These are phyloP conservation scores for Rhododendron vialii DNA, from an alignment of 148 eudicot genomes.

Conservation along the genomic window DNA sequence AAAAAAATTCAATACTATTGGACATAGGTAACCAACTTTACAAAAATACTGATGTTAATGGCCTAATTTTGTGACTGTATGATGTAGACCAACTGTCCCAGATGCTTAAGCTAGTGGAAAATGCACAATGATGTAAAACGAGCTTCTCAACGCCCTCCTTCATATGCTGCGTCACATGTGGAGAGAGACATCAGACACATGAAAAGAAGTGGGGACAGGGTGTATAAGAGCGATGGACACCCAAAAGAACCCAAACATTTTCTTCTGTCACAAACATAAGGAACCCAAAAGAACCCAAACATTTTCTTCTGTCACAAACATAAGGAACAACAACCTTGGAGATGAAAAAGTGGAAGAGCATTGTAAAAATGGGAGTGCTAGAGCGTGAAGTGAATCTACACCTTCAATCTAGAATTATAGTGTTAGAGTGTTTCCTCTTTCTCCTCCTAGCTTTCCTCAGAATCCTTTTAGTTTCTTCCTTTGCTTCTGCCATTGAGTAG, in stretches of 20 bases:
- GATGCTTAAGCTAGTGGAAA: background rate
- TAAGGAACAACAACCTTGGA: slow-evolving; percentile 4
- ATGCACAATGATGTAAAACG: background rate
- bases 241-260: background rate
- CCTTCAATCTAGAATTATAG: slow-evolving; percentile 55
- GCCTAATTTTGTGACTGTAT: background rate
- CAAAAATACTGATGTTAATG: background rate
- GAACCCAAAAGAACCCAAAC: background rate
- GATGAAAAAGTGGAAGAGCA: background rate
- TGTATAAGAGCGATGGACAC: background rate
- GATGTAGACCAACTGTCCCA: background rate
- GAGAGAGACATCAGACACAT: background rate
- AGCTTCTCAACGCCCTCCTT: background rate
- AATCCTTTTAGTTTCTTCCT: slow-evolving; percentile 54
- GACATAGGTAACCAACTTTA: background rate
- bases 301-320: background rate
- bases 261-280: background rate
- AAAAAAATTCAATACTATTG: background rate
- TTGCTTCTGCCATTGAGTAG: slow-evolving; percentile 38
- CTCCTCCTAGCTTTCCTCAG: slow-evolving; percentile 82
- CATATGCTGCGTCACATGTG: background rate
- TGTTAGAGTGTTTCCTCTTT: slow-evolving; percentile 57
- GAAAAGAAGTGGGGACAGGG: background rate
- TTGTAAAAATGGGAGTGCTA: background rate
- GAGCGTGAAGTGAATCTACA: slow-evolving; percentile 11